These are phyloP conservation scores for Auriscalpium orientale DNA, from an alignment of 768 basidiomycete species.

Conservation along the genomic window DNA sequence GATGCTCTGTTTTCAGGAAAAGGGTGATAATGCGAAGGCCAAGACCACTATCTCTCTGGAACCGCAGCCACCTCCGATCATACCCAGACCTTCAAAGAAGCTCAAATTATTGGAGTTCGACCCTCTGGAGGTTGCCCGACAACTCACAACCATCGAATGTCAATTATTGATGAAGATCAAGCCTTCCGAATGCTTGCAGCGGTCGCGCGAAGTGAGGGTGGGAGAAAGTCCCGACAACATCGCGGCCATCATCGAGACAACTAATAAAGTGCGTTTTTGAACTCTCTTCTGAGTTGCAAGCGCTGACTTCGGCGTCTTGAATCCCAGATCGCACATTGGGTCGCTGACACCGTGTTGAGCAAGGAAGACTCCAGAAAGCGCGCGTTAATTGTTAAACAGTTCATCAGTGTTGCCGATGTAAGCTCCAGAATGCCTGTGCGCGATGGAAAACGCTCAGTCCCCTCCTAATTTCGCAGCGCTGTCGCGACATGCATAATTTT, in stretches of 20 bases:
- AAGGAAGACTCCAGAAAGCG: constrained; percentile 81
- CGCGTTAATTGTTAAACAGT: constrained; percentile 76
- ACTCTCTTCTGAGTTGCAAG: background rate
- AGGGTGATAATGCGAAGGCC: constrained; percentile 49
- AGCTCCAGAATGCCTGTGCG: constrained; percentile 23
- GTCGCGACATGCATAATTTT: constrained; percentile 85
- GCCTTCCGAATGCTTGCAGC: constrained; percentile 84
- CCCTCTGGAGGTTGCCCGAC: constrained; percentile 83
- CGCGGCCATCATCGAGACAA: constrained; percentile 77
- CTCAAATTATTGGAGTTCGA: constrained; percentile 83
- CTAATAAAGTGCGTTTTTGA: constrained; percentile 58
- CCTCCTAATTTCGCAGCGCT: constrained; percentile 47
- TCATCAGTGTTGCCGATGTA: constrained; percentile 88
- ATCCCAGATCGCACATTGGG: constrained; percentile 84
- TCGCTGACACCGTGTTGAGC: constrained; percentile 73
- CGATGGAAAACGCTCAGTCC: constrained; percentile 3
- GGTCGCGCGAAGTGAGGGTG: constrained; percentile 67
- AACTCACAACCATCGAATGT: constrained; percentile 88
- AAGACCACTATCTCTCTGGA: constrained; percentile 47
- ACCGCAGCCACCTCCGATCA: constrained; percentile 67
- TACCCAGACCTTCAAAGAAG: constrained; percentile 64
- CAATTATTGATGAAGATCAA: constrained; percentile 80
- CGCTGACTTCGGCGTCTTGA: background rate
- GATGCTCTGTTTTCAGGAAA: constrained; percentile 27
- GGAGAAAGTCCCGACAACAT: constrained; percentile 75